Evolutionary conservation across 2,329 filamentous ascomycete species (phyloP).

Genomic region (Trichoderma breve): DNA sequence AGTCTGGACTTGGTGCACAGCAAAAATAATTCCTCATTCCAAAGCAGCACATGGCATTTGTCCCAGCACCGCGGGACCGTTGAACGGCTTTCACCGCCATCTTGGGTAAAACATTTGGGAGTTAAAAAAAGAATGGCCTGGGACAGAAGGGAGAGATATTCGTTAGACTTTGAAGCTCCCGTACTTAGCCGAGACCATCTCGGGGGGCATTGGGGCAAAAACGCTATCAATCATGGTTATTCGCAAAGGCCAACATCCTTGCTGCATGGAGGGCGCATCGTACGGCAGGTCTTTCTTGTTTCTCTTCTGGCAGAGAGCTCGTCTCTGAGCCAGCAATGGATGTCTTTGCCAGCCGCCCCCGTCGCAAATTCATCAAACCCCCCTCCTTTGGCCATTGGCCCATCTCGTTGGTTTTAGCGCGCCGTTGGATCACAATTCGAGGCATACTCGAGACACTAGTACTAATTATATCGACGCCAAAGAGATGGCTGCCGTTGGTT

Average conservation of each 20-base stretch:
- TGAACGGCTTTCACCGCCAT: background rate
- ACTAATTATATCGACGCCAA: background rate
- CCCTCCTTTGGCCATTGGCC: background rate
- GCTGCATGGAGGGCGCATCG: background rate
- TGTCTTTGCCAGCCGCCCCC: background rate
- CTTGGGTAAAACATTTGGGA: background rate
- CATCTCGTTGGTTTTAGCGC: conserved; percentile 7
- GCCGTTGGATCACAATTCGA: background rate
- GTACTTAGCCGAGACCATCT: background rate
- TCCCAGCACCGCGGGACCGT: conserved; percentile 2
- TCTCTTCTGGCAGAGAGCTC: background rate
- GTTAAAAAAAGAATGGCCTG: background rate
- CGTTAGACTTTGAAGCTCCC: background rate
- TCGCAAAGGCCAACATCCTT: background rate
- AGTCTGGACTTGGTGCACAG: background rate
- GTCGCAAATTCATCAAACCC: conserved; percentile 12
- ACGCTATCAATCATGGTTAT: conserved; percentile 6
- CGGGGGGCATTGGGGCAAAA: background rate
- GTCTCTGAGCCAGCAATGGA: background rate
- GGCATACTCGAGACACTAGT: conserved; percentile 3
- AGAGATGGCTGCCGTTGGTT: background rate
- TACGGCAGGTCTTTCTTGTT: background rate
- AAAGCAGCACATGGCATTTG: background rate
- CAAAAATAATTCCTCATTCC: background rate
- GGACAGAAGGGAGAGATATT: background rate